Base-by-base conservation (phyloP, 441 rosid species). In the Kokia cookei region DNA sequence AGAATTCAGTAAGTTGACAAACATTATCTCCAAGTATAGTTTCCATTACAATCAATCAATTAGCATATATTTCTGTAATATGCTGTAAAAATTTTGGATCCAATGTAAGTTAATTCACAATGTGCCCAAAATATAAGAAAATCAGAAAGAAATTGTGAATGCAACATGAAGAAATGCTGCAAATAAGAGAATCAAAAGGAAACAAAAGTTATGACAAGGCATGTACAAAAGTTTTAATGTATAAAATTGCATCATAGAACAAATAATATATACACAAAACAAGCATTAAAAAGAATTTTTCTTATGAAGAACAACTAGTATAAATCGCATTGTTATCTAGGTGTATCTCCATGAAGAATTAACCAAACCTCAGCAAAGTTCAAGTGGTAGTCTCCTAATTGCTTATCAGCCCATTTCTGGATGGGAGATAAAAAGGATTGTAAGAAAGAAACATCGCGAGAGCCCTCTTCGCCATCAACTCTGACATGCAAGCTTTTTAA, bases 401-500 rank as follows among this genome's bases (percentile, higher is more conserved):
- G 93, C 82, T 90, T 94, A 82, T 92, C 96, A 14, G 85, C 94
- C 99, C 98, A 96, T 83, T 85, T 90, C 83, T 90, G 90, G 75
- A 96, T 90, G 76, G 99, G 98, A 71, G 82, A 84, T 84, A 96
- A 86, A 84, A 89, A 91, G 53, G 99, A 96, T 76, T 88, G 96
- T 77, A 94, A 83, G 86, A 96, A 92, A 76, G 93, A 83, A 61
- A 88, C 61, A 64, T 81, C 84, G 12, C 66, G 78, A 65, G 84
- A 82, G 42, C 86, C 86, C 74, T 85, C 96, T 84, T 84, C 93
- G 68, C 87, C 90, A 72, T 90, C 93, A 74, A 91, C 85, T 83
- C 79, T 91, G 72, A 87, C 88, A 68, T 40, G 80, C 87, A 96
- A 89, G 82, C 89, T 88, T 84, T 90, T 88, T 86, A 96, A 81